Conservation (phyloP, 371 early-diverging fungal genomes). For the Zychaea mexicana region DNA sequence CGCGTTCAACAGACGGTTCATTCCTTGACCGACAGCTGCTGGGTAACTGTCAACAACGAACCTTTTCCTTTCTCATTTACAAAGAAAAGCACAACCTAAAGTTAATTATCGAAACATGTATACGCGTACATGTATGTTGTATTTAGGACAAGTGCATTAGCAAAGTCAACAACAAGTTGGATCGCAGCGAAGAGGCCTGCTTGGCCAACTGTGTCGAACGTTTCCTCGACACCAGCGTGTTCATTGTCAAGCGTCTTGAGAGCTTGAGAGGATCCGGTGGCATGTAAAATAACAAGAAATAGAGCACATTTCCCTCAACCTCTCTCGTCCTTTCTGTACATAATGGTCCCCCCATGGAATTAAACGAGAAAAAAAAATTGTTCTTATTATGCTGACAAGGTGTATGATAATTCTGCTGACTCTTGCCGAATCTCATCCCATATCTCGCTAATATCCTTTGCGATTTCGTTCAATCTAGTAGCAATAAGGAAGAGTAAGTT, state of each 20-base stretch:
- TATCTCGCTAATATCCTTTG: conserved; percentile 34
- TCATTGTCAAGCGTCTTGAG: conserved; percentile 72
- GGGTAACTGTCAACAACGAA: too few relatives aligned
- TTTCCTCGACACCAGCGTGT: conserved; percentile 77
- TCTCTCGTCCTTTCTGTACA: too few relatives aligned
- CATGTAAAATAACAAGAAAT: conserved; percentile 13
- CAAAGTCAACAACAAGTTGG: conserved; percentile 71
- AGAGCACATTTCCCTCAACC: background rate
- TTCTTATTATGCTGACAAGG: background rate
- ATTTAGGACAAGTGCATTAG: conserved; percentile 72
- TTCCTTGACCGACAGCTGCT: conserved; percentile 75
- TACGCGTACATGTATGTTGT: background rate
- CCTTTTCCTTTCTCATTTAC: too few relatives aligned
- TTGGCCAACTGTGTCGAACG: conserved; percentile 83
- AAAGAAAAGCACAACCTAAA: too few relatives aligned
- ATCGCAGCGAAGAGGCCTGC: conserved; percentile 70
- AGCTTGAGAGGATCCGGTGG: conserved; percentile 35
- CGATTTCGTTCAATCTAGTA: conserved; percentile 14
- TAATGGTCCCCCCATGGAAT: too few relatives aligned
- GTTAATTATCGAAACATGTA: background rate
- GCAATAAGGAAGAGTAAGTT: background rate
- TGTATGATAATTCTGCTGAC: conserved; percentile 25
- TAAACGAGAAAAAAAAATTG: background rate
- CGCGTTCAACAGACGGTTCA: conserved; percentile 73
- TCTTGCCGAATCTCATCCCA: conserved; percentile 50